A percentile compares a stretch with the other conserved stretches of the same genome.
Evolutionary conservation across 179 eudicot species (phyloP).

Genomic region (Spinacia oleracea): DNA sequence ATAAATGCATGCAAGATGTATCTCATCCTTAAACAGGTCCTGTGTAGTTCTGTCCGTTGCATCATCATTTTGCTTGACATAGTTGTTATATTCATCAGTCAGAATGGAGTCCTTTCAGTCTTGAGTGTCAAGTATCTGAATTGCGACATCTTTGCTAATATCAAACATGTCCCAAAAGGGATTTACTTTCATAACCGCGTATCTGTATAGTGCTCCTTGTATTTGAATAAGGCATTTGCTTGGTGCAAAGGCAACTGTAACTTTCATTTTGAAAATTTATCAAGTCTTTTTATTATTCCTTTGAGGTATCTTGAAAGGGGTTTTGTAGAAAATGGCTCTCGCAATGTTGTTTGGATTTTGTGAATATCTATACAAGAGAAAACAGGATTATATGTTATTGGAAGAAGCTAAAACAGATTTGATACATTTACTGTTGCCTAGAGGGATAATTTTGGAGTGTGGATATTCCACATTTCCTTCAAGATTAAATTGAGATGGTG

Average conservation of each 20-base stretch:
- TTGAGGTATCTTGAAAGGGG: neutral
- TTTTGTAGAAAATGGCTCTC: neutral
- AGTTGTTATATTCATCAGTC: neutral
- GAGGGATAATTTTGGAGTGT: neutral
- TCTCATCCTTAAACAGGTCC: neutral
- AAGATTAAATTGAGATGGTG: neutral
- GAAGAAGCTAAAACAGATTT: neutral
- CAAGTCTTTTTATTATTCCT: neutral
- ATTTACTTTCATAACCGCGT: neutral
- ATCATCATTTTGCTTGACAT: slow-evolving; percentile 11
- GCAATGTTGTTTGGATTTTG: too few relatives aligned
- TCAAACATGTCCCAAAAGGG: neutral
- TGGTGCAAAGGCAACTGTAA: neutral
- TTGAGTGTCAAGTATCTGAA: neutral
- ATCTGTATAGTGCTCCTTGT: neutral
- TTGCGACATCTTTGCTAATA: neutral
- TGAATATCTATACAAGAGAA: neutral
- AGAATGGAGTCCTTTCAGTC: neutral
- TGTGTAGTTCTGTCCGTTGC: neutral
- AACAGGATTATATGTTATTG: neutral
- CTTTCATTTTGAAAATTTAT: slow-evolving; percentile 8
- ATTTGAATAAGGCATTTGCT: neutral
- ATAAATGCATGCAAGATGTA: neutral
- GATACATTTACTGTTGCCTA: neutral
- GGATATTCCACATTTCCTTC: neutral